These are phyloP conservation scores for Chlamydomonas reinhardtii DNA, from an alignment of 163 green algal genomes.

Conservation along the genomic window DNA sequence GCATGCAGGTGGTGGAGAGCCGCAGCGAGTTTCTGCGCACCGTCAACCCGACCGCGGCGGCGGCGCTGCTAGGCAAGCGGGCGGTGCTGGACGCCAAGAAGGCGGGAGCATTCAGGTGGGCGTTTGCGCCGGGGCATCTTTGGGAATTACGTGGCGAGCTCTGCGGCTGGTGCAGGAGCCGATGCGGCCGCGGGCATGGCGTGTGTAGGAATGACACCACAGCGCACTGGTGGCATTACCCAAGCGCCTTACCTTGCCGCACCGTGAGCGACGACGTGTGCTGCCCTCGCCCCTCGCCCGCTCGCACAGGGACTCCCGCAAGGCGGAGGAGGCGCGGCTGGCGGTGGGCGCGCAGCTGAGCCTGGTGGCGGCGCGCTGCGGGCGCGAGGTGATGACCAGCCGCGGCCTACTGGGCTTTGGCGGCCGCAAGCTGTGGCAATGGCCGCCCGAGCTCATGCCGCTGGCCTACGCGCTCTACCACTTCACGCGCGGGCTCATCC, in stretches of 20 bases:
- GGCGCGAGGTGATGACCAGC: slow-evolving; percentile 41
- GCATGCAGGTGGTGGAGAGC: slow-evolving; percentile 28
- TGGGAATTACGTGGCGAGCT: no score
- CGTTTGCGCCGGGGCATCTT: no score
- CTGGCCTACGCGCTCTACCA: slow-evolving; percentile 65
- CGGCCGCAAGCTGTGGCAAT: slow-evolving; percentile 48
- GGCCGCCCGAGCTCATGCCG: slow-evolving; percentile 58
- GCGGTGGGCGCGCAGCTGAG: slow-evolving; percentile 49
- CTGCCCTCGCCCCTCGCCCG: neutral
- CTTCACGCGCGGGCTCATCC: slow-evolving; percentile 50
- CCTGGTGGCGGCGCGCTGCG: slow-evolving; percentile 56
- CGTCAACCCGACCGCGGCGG: slow-evolving; percentile 37
- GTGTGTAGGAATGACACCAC: no score
- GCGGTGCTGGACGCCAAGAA: slow-evolving; percentile 41
- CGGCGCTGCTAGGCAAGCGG: slow-evolving; percentile 43
- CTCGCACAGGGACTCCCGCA: slow-evolving; percentile 30
- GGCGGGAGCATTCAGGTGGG: slow-evolving; percentile 38
- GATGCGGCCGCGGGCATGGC: no score
- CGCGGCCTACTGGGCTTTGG: slow-evolving; percentile 56
- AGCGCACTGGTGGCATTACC: no score
- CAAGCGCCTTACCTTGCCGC: no score
- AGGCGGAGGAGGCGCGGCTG: slow-evolving; percentile 49
- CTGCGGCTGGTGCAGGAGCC: no score
- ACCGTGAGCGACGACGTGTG: no score
- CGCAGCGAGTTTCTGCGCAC: slow-evolving; percentile 27